A percentile compares a stretch with the other conserved stretches of the same genome.
Conservation (phyloP, 2,329 filamentous ascomycete species). For the Cadophora sp. region DNA sequence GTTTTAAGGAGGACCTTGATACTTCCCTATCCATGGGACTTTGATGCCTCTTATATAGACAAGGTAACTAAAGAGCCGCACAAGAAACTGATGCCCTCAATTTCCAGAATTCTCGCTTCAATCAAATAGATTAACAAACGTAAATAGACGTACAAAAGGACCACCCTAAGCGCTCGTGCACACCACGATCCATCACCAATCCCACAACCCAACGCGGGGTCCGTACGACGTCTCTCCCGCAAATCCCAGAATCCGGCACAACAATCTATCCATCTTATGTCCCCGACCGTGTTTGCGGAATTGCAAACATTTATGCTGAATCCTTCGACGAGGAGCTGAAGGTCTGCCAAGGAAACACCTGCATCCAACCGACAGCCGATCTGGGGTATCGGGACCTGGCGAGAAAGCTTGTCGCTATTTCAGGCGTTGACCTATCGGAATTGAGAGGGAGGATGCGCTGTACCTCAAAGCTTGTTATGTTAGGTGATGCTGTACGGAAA, state of each 20-base stretch:
- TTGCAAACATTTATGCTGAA: constrained; percentile 5
- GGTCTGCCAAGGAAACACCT: background rate
- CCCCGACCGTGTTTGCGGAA: background rate
- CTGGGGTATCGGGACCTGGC: background rate
- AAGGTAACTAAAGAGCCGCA: background rate
- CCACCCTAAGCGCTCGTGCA: background rate
- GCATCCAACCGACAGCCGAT: background rate
- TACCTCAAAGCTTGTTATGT: background rate
- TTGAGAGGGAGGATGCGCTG: background rate
- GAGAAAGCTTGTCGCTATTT: constrained; percentile 1
- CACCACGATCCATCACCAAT: background rate
- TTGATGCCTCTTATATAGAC: background rate
- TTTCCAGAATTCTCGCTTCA: background rate
- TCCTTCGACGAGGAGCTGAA: background rate
- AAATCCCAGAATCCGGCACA: constrained; percentile 3
- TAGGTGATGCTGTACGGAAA: background rate
- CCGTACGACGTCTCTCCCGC: background rate
- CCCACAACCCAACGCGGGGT: background rate
- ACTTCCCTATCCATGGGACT: background rate
- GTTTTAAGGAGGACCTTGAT: background rate
- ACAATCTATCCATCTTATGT: constrained; percentile 15
- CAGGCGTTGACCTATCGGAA: background rate
- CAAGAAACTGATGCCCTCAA: background rate
- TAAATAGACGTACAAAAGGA: constrained; percentile 1
- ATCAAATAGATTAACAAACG: background rate